Conservation (phyloP, 2,329 filamentous ascomycete genomes). For the Penicillium italicum region DNA sequence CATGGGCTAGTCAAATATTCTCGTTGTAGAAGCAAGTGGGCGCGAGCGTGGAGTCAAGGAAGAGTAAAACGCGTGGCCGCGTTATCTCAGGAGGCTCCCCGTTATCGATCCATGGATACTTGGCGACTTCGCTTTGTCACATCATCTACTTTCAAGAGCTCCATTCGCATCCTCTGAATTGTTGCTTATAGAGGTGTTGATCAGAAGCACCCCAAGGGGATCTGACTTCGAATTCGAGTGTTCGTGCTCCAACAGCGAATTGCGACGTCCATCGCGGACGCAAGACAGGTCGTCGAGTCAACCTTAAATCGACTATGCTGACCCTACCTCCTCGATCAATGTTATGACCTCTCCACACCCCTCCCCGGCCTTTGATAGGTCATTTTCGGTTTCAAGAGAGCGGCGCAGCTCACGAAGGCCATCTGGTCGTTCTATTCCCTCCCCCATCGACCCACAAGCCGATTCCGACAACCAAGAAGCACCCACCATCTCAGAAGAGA, state of each 20-base stretch:
- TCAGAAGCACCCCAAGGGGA: background rate
- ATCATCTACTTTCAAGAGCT: constrained; percentile 7
- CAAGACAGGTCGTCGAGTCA: constrained; percentile 12
- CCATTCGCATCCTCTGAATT: constrained; percentile 6
- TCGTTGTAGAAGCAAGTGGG: background rate
- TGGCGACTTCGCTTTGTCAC: constrained; percentile 19
- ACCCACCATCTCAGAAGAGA: constrained; percentile 83
- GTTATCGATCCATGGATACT: constrained; percentile 29
- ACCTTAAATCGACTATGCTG: constrained; percentile 29
- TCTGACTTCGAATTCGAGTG: background rate
- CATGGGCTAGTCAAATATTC: background rate
- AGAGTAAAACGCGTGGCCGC: constrained; percentile 24
- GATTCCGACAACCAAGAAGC: constrained; percentile 54
- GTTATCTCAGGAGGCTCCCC: constrained; percentile 26
- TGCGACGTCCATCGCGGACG: constrained; percentile 10
- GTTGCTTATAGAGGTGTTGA: background rate
- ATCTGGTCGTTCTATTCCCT: constrained; percentile 54
- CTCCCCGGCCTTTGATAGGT: constrained; percentile 31
- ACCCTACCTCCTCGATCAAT: constrained; percentile 27
- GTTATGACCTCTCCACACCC: constrained; percentile 42
- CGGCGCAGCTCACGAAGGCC: constrained; percentile 38
- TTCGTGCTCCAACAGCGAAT: background rate
- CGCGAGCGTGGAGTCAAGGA: constrained; percentile 14
- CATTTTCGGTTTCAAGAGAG: constrained; percentile 32
- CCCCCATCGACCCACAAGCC: constrained; percentile 54